Conservation (phyloP, 768 basidiomycete species). For the Goffeauzyma gilvescens region DNA sequence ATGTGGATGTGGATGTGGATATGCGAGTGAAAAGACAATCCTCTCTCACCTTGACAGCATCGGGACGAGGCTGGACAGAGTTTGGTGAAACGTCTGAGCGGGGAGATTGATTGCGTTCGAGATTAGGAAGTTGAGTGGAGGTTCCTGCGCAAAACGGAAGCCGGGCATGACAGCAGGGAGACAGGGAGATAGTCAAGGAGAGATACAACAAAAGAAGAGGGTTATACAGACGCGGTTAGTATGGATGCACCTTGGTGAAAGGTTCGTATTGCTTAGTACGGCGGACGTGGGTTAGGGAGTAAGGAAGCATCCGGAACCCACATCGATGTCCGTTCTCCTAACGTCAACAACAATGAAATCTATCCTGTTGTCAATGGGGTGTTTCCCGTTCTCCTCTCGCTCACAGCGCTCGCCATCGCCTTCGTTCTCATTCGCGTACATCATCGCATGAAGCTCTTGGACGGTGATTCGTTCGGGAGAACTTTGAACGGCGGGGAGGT, state of each 20-base stretch:
- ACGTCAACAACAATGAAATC: conserved; percentile 34
- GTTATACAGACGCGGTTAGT: background rate
- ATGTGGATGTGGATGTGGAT: background rate
- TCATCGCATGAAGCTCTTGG: conserved; percentile 3
- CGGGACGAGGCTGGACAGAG: conserved; percentile 28
- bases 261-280: background rate
- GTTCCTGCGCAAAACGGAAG: background rate
- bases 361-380: too few species aligned
- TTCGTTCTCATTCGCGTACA: background rate
- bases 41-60: conserved; percentile 16
- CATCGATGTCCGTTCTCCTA: conserved; percentile 34
- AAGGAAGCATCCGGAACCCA: conserved; percentile 12
- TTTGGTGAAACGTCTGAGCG: conserved; percentile 36
- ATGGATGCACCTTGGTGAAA: background rate
- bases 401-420: too few species aligned
- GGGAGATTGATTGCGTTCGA: conserved; percentile 36
- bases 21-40: background rate
- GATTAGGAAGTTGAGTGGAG: conserved; percentile 19
- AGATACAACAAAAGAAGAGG: background rate
- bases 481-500: background rate
- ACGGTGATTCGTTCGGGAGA: background rate
- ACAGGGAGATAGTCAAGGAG: too few species aligned
- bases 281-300: too few species aligned
- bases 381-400: too few species aligned
- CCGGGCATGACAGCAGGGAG: background rate